Percentiles rank a stretch among this genome's conserved stretches.
These are phyloP conservation scores for Globisporangium polare DNA, from an alignment of 352 stramenopile genomes.

Conservation along the genomic window DNA sequence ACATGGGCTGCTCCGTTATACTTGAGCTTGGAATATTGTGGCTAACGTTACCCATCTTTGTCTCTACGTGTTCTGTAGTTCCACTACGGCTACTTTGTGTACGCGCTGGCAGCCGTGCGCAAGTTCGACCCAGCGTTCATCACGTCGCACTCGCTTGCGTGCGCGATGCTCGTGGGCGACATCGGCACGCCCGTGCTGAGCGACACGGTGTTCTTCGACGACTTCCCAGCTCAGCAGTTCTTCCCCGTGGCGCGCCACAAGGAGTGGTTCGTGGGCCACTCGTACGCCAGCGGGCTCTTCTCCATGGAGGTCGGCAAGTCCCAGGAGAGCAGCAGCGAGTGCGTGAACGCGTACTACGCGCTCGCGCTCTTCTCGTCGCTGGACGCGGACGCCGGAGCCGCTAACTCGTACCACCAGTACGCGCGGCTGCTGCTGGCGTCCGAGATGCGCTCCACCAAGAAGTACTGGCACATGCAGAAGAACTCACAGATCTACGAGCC, in stretches of 20 bases:
- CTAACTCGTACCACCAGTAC: slow-evolving; percentile 79
- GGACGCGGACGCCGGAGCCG: slow-evolving; percentile 32
- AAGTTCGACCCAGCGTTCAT: slow-evolving; percentile 79
- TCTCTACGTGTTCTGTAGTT: slow-evolving; percentile 59
- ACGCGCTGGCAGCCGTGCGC: slow-evolving; percentile 70
- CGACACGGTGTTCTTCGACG: slow-evolving; percentile 46
- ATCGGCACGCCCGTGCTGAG: slow-evolving; percentile 53
- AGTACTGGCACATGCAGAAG: slow-evolving; percentile 95
- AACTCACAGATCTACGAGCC: slow-evolving; percentile 77
- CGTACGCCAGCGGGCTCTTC: slow-evolving; percentile 95
- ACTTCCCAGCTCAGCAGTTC: slow-evolving; percentile 46
- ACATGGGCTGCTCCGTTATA: neutral
- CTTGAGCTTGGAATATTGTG: neutral
- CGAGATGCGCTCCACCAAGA: slow-evolving; percentile 91
- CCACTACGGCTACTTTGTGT: slow-evolving; percentile 94
- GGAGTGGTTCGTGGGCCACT: slow-evolving; percentile 96
- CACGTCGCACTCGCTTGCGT: slow-evolving; percentile 40
- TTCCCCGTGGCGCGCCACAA: slow-evolving; percentile 92
- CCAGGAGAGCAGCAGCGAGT: slow-evolving; percentile 95
- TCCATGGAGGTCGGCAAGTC: slow-evolving; percentile 93
- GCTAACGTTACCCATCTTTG: neutral
- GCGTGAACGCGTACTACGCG: slow-evolving; percentile 95
- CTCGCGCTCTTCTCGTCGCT: slow-evolving; percentile 85
- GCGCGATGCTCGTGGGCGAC: slow-evolving; percentile 60
- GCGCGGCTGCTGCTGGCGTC: slow-evolving; percentile 88